phyloP scores from a whole-genome alignment of 306 rosid genomes.

The Corylus americana region DNA sequence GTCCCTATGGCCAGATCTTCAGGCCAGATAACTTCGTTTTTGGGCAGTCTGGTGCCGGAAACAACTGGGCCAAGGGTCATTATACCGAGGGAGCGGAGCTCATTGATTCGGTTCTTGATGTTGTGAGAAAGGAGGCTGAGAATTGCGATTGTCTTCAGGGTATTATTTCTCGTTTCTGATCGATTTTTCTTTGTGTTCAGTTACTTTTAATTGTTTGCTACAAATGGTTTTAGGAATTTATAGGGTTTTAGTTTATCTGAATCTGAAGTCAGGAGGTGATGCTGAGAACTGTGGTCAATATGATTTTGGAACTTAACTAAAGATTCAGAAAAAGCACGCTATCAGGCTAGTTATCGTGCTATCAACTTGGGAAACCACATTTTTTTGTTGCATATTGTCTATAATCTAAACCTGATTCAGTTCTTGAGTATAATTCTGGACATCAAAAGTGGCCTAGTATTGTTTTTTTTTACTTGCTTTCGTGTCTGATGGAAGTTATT shows the following conservation, averaged over 20 bases:
- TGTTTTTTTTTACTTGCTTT: background rate
- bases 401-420: background rate
- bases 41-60: background rate
- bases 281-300: background rate
- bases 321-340: too few relatives aligned
- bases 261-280: background rate
- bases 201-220: background rate
- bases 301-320: background rate
- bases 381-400: background rate
- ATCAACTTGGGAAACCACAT: background rate
- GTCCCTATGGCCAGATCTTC: slow-evolving; percentile 12
- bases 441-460: background rate
- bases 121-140: slow-evolving; percentile 13
- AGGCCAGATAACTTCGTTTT: slow-evolving; percentile 12
- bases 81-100: slow-evolving; percentile 14
- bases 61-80: slow-evolving; percentile 16
- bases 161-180: background rate
- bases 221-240: background rate
- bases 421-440: background rate
- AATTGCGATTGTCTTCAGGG: slow-evolving; percentile 17
- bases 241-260: background rate
- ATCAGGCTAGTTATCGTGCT: background rate
- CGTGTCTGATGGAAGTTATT: background rate
- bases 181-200: background rate
- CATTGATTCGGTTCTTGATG: slow-evolving; percentile 11